A percentile compares a stretch with the other conserved stretches of the same genome.
Evolutionary conservation across 2,329 filamentous ascomycete species (phyloP).

Genomic region (Clarireedia sp.): DNA sequence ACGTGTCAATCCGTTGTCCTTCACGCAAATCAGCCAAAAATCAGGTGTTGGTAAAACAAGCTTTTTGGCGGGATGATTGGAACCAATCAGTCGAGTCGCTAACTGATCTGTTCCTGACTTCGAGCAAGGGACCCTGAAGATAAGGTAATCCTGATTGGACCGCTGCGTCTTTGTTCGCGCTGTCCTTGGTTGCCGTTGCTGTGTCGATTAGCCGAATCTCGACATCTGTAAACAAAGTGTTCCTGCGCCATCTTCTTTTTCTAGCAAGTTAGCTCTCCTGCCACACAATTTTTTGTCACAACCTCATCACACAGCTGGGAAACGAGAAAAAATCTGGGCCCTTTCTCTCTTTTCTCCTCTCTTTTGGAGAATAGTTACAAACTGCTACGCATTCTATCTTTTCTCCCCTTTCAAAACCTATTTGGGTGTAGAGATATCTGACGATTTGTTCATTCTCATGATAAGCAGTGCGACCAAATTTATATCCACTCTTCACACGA

Average conservation of each 20-base stretch:
- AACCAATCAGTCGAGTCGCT: neutral
- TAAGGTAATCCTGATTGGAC: neutral
- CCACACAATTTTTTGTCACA: constrained; percentile 4
- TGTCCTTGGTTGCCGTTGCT: neutral
- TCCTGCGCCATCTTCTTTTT: constrained; percentile 10
- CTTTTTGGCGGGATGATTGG: too few species aligned
- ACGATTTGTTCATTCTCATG: constrained; percentile 3
- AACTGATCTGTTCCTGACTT: constrained; percentile 6
- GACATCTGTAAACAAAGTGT: constrained; percentile 5
- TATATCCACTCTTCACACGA: constrained; percentile 6
- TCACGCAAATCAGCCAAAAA: too few species aligned
- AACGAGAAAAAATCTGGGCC: constrained; percentile 2
- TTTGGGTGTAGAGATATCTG: constrained; percentile 3
- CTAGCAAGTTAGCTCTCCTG: neutral
- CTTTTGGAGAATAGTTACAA: neutral
- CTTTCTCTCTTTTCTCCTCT: neutral
- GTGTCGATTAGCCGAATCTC: neutral
- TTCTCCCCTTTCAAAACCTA: neutral
- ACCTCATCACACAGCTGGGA: neutral
- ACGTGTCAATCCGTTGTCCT: too few species aligned
- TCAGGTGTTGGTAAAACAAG: too few species aligned
- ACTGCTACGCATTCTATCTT: constrained; percentile 2
- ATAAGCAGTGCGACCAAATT: constrained; percentile 4
- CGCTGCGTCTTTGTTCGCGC: neutral
- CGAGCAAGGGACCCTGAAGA: neutral